Conservation (phyloP, 1,139 yeast species). For the Pichia sp. region DNA sequence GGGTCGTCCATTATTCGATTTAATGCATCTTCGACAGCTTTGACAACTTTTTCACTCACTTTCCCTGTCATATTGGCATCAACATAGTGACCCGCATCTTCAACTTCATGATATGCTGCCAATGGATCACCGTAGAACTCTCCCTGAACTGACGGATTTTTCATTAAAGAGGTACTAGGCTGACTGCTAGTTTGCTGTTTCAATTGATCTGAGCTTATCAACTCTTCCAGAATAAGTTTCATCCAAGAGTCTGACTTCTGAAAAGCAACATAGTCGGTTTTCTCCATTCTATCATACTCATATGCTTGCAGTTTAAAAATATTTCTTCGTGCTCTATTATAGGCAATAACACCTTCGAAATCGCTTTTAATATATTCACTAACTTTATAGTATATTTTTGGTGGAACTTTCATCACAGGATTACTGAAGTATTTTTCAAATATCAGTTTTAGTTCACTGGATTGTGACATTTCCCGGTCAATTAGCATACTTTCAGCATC, state of each 20-base stretch:
- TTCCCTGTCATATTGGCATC: conserved; percentile 21
- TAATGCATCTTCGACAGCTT: conserved; percentile 67
- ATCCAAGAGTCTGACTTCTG: conserved; percentile 44
- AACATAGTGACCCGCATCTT: conserved; percentile 15
- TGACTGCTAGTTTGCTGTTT: too few species aligned
- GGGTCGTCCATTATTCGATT: conserved; percentile 45
- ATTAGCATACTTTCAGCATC: conserved; percentile 22
- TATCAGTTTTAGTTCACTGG: conserved; percentile 43
- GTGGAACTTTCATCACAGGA: conserved; percentile 28
- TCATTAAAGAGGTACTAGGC: too few species aligned
- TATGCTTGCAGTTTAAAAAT: conserved; percentile 51
- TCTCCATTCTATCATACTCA: conserved; percentile 41
- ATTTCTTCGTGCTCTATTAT: conserved; percentile 46
- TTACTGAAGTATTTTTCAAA: conserved; percentile 36
- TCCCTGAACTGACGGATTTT: too few species aligned
- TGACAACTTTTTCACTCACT: conserved; percentile 40
- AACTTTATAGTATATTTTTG: conserved; percentile 29
- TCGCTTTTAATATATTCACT: conserved; percentile 26
- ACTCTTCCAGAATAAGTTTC: conserved; percentile 34
- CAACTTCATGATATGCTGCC: conserved; percentile 24
- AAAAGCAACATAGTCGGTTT: conserved; percentile 49
- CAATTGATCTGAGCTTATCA: too few species aligned
- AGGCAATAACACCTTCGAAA: conserved; percentile 23
- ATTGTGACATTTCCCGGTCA: conserved; percentile 36
- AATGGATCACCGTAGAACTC: conserved; percentile 25